These are phyloP conservation scores for Fusarium sterilihyphosum DNA, from an alignment of 2,329 filamentous ascomycete species.

Conservation along the genomic window DNA sequence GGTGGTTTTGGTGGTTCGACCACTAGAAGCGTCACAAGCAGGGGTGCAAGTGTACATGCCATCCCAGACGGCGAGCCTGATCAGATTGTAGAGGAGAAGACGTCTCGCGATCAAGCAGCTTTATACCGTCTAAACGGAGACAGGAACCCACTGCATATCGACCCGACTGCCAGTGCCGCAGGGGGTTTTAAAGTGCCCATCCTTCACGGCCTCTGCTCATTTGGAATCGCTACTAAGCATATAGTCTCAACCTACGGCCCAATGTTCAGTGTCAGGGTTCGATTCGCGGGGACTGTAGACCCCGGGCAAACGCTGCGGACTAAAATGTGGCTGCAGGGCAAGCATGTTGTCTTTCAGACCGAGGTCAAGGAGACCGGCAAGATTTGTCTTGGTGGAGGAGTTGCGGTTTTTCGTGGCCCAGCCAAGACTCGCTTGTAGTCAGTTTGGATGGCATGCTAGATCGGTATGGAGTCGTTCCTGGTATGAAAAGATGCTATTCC, in stretches of 20 bases:
- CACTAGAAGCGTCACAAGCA: not conserved
- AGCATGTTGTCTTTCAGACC: not conserved
- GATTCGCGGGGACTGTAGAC: not conserved
- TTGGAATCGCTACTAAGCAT: not conserved
- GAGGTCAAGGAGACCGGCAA: not conserved
- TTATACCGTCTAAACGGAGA: not conserved
- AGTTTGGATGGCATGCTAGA: rapidly evolving
- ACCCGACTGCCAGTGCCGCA: not conserved
- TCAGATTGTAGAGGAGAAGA: not conserved
- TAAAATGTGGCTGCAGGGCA: not conserved
- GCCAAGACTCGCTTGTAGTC: not conserved
- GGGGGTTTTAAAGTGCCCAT: not conserved
- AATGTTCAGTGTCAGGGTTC: not conserved
- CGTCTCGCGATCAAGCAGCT: not conserved
- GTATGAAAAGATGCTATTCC: not conserved
- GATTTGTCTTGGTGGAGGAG: not conserved
- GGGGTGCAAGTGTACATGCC: not conserved
- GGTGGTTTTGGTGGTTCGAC: not conserved
- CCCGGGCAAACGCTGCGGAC: not conserved
- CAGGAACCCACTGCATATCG: not conserved
- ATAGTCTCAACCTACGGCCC: not conserved
- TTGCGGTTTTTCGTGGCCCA: not conserved
- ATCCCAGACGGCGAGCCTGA: not conserved
- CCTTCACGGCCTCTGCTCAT: not conserved
- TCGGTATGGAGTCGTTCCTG: not conserved